Percentiles rank a stretch among this genome's conserved stretches.
Evolutionary conservation across 2,329 filamentous ascomycete genomes (phyloP).

Genomic region (Gyromitra esculenta): DNA sequence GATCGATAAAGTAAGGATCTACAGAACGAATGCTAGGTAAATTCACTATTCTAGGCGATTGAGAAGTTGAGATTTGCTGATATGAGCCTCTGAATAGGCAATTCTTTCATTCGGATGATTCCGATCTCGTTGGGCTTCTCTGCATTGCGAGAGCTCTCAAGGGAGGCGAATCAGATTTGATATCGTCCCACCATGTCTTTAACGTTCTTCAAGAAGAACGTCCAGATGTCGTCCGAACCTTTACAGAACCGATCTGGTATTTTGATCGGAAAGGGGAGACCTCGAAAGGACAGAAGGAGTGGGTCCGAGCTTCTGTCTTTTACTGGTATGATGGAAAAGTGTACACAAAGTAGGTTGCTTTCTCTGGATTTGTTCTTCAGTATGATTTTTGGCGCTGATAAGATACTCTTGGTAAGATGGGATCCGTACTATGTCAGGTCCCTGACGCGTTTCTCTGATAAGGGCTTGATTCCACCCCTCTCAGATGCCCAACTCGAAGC

Average conservation of each 20-base stretch:
- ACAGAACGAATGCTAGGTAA: slow-evolving; percentile 80
- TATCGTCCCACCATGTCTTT: slow-evolving; percentile 81
- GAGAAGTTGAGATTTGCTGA: background rate
- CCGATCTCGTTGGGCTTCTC: slow-evolving; percentile 82
- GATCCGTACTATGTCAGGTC: slow-evolving; percentile 88
- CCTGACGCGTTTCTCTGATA: slow-evolving; percentile 76
- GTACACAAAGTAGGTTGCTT: slow-evolving; percentile 70
- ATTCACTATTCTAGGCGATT: slow-evolving; percentile 23
- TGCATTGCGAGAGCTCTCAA: slow-evolving; percentile 81
- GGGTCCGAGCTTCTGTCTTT: slow-evolving; percentile 76
- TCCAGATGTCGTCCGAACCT: slow-evolving; percentile 78
- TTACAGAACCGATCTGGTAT: slow-evolving; percentile 85
- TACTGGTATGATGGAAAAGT: slow-evolving; percentile 74
- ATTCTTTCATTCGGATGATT: slow-evolving; percentile 86
- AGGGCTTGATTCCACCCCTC: slow-evolving; percentile 76
- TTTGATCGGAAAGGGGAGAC: slow-evolving; percentile 91
- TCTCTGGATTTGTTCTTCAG: background rate
- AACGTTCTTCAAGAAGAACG: slow-evolving; percentile 79
- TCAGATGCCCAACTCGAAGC: slow-evolving; percentile 75
- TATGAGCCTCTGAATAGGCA: slow-evolving; percentile 64
- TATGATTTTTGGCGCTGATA: slow-evolving; percentile 57
- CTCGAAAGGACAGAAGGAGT: slow-evolving; percentile 77
- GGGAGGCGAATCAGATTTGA: slow-evolving; percentile 85
- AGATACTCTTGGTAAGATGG: slow-evolving; percentile 64
- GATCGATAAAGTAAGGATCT: slow-evolving; percentile 89